Base-by-base conservation (phyloP, 2,329 filamentous ascomycete genomes). In the Dothidotthia symphoricarpi region DNA sequence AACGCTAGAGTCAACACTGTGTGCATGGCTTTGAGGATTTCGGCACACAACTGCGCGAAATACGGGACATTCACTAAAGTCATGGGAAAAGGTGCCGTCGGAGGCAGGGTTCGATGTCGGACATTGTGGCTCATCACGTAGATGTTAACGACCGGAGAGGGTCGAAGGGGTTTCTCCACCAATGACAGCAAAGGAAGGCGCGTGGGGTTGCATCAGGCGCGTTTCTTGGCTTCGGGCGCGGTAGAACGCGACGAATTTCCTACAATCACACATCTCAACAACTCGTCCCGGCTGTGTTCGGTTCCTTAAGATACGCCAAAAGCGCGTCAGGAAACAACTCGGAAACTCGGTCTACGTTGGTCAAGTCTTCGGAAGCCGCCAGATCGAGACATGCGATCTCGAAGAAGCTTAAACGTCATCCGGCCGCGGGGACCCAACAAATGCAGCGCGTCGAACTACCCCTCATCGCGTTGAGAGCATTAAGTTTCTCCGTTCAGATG, bases 61-160 rank as follows among this genome's bases (percentile, higher is more conserved):
- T 47, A 55, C 57, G 61, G 61, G 50, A 56, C 48, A 42, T 42
- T 64, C 62, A 66, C 62, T 66, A 66, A 66, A 52, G 45, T 31
- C 36, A 45, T 47, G 49, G 57, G 43, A 47, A 39, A 45, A 40
- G 38, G 43, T 47, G 42, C 47, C 34, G 37, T 39, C 31, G 39
- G 36, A 38, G 42, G 50, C 46, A 55, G 55, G 53, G 55, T 47
- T 41, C 41, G 48, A 53, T 46, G 55, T 53, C 39, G 42, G 47
- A 40, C 42, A 47, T 48, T 33, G 55, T 57, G 42, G 49, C 51
- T 49, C 52, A 41, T 49, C 54, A 49, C 34, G 29, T 39, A 24
- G 36, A 40, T 29, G 49, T 30, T 53, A 42, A 47, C 34, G 24
- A 36, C 16, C 50, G 50, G 55, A 43, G 34, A 28, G 48, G 38